Evolutionary conservation across 2,329 filamentous ascomycete genomes (phyloP), one percentile per base, ranked within the genome.

Genomic region (Colletotrichum sidae): DNA sequence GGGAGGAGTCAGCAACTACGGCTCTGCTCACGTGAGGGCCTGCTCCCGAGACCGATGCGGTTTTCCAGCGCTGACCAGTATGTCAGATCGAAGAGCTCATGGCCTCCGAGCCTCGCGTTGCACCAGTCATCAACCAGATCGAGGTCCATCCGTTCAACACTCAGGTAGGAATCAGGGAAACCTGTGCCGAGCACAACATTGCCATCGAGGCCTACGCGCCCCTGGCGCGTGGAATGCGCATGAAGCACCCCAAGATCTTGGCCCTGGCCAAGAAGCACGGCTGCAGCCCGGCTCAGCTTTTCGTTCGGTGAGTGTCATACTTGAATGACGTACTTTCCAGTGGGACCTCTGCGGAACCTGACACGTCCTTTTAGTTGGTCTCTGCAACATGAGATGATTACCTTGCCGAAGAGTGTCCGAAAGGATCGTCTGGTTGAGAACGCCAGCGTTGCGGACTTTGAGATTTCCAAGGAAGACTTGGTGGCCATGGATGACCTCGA

Each of bases 61-160:
- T 3, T 6, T 42, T 33, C 49, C 60, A 13, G 35, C 4, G 25
- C 25, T 25, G 25, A 25, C 25, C 25, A 25, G 4, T 1, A 8
- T 4, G 1, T 3, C 68, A 90, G 86, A 83, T 94, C 55, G 84
- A 92, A 68, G 91, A 94, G 73, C 79, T 94, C 53, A 84, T 93
- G 72, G 82, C 83, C 2, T 84, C 84, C 0, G 86, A 86, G 10
- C 89, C 90, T 0, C 82, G 83, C 0, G 84, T 92, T 50, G 75
- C 80, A 9, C 92, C 92, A 0, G 86, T 88, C 2, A 87, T 95
- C 55, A 95, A 95, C 72, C 92, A 96, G 78, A 90, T 94, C 71
- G 91, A 95, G 75, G 85, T 94, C 2, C 92, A 95, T 67, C 92
- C 92, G 0, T 96, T 95, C 84, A 93, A 94, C 75, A 93, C 91